Percentiles rank a stretch among this genome's conserved stretches.
Evolutionary conservation across 805 yeast genomes (phyloP).

Genomic region (Saccharomycopsis oosterbeekiorum): DNA sequence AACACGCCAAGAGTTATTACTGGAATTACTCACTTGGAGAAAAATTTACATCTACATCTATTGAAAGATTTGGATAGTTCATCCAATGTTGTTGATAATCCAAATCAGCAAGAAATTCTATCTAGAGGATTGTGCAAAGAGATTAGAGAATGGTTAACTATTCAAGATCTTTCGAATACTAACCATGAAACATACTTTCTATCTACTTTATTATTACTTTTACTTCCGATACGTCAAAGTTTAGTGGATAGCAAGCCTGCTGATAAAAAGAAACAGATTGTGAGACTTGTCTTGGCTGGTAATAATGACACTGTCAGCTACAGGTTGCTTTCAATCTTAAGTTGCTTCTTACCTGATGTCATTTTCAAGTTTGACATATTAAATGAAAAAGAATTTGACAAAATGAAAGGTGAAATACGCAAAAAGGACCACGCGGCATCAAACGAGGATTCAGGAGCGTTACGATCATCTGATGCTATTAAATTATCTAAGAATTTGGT

Average conservation of each 20-base stretch:
- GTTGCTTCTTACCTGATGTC: constrained; percentile 15
- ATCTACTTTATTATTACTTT: constrained; percentile 8
- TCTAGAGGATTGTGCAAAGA: constrained; percentile 14
- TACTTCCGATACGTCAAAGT: constrained; percentile 9
- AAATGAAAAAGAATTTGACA: constrained; percentile 4
- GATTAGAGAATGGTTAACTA: constrained; percentile 16
- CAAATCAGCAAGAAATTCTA: not conserved
- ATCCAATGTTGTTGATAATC: not conserved
- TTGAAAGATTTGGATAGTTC: not conserved
- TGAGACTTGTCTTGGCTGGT: constrained; percentile 11
- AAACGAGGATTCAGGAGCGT: not conserved
- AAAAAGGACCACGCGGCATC: not conserved
- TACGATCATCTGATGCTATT: not conserved
- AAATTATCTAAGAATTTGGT: not conserved
- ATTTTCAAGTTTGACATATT: constrained; percentile 12
- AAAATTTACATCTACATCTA: constrained; percentile 3
- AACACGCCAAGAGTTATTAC: constrained; percentile 18
- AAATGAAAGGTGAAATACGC: not conserved
- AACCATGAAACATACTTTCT: constrained; percentile 3
- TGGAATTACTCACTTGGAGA: constrained; percentile 13
- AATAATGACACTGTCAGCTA: constrained; percentile 11
- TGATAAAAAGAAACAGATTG: constrained; percentile 7
- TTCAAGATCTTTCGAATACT: constrained; percentile 12
- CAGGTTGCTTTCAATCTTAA: constrained; percentile 10
- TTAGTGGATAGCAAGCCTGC: constrained; percentile 11